phyloP scores from a whole-genome alignment of 306 rosid species.

The Erythrophleum fordii region DNA sequence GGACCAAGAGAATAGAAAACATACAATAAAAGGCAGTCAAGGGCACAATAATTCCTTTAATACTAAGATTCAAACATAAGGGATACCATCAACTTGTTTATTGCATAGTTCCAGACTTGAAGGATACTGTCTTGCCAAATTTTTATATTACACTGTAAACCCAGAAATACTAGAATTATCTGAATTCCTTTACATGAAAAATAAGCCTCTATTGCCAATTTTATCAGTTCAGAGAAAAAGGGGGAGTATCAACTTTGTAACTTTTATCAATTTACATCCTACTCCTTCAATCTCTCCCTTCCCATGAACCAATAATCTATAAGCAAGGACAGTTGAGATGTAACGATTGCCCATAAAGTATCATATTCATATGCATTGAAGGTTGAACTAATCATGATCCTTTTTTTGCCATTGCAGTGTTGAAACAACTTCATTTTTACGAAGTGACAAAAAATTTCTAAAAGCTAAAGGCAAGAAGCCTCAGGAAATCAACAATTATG shows the following conservation, averaged over 20 bases:
- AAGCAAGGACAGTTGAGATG: neutral
- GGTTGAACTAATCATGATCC: too few relatives aligned
- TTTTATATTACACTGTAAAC: neutral
- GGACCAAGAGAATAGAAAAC: neutral
- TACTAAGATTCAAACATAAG: neutral
- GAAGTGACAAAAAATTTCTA: neutral
- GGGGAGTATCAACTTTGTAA: neutral
- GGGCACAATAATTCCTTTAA: neutral
- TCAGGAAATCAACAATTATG: neutral
- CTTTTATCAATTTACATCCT: neutral
- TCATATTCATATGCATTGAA: too few relatives aligned
- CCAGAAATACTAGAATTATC: neutral
- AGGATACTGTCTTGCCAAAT: neutral
- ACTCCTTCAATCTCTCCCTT: neutral
- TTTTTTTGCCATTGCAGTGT: too few relatives aligned
- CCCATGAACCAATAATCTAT: neutral
- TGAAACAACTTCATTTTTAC: too few relatives aligned
- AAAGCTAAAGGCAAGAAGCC: neutral
- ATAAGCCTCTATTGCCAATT: neutral
- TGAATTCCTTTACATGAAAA: neutral
- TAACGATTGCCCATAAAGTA: neutral
- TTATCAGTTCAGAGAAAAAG: neutral
- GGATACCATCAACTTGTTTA: neutral
- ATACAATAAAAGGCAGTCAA: neutral
- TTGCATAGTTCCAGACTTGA: neutral